Percentiles rank a stretch among this genome's conserved stretches.
Conservation (phyloP, 2,329 filamentous ascomycete species). For the Colletotrichum costaricense region DNA sequence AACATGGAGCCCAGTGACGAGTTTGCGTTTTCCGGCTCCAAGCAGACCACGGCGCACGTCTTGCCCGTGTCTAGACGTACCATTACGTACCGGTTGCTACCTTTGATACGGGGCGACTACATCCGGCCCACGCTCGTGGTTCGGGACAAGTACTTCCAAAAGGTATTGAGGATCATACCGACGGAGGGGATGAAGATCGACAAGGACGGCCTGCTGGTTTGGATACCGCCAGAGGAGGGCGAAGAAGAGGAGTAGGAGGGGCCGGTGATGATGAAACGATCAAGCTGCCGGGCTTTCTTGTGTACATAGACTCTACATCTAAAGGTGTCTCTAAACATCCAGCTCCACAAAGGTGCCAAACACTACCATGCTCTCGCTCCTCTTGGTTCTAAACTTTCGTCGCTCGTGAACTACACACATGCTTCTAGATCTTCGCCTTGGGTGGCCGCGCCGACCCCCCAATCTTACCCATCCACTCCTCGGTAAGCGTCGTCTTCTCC, state of each 20-base stretch:
- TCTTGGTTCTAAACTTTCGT: neutral
- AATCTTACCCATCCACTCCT: constrained; percentile 67
- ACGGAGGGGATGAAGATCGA: constrained; percentile 78
- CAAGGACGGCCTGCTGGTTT: constrained; percentile 73
- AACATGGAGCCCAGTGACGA: constrained; percentile 92
- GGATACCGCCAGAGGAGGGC: constrained; percentile 63
- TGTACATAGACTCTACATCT: constrained; percentile 32
- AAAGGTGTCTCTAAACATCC: neutral
- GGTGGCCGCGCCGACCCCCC: constrained; percentile 40
- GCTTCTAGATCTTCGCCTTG: constrained; percentile 34
- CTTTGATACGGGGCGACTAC: constrained; percentile 74
- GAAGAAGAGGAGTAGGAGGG: constrained; percentile 41
- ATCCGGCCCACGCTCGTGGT: constrained; percentile 80
- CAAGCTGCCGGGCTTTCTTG: constrained; percentile 1
- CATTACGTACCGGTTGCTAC: constrained; percentile 80
- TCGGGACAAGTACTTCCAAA: constrained; percentile 92
- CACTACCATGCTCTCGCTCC: neutral
- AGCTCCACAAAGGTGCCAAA: neutral
- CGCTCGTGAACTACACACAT: neutral
- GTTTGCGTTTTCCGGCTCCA: constrained; percentile 93
- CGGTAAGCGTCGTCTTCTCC: constrained; percentile 68
- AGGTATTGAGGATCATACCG: constrained; percentile 83
- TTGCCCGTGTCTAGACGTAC: constrained; percentile 82
- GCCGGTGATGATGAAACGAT: constrained; percentile 10
- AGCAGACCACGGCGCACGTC: constrained; percentile 82